A percentile compares a stretch with the other conserved stretches of the same genome.
Conservation (phyloP, 1,139 yeast species). For the Diutina neorugosa region DNA sequence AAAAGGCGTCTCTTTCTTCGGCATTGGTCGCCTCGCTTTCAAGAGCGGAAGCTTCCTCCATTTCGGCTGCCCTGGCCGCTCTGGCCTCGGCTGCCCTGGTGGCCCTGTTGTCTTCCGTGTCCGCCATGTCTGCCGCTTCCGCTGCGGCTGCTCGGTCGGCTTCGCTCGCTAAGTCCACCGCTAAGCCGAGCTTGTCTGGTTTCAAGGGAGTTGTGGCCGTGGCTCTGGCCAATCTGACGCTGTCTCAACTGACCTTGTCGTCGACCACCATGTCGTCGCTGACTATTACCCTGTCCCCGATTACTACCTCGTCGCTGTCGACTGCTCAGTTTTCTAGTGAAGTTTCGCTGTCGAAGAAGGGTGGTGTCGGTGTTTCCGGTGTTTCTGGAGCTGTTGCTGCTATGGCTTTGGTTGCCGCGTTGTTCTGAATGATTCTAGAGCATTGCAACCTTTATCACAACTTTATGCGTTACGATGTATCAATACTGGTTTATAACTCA, state of each 20-base stretch:
- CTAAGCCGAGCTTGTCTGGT: neutral
- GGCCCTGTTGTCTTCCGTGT: neutral
- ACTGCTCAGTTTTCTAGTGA: neutral
- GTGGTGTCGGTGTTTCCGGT: neutral
- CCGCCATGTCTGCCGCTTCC: neutral
- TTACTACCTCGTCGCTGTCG: neutral
- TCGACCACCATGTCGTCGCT: neutral
- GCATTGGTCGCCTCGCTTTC: neutral
- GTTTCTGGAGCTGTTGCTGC: constrained; percentile 1
- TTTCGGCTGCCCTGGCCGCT: neutral
- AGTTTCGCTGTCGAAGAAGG: neutral
- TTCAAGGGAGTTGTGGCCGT: constrained; percentile 2
- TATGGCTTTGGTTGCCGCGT: constrained; percentile 1
- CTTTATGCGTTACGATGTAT: constrained; percentile 2
- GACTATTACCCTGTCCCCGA: neutral
- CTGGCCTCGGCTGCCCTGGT: neutral
- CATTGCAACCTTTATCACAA: neutral
- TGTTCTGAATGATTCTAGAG: neutral
- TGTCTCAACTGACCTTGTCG: neutral
- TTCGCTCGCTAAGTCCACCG: neutral
- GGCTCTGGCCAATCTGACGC: neutral
- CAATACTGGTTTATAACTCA: constrained; percentile 4
- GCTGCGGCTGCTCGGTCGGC: neutral
- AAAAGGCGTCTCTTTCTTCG: neutral
- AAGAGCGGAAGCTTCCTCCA: neutral